Evolutionary conservation across 164 flowering plant genomes (phyloP).

Genomic region (Pachysandra terminalis): DNA sequence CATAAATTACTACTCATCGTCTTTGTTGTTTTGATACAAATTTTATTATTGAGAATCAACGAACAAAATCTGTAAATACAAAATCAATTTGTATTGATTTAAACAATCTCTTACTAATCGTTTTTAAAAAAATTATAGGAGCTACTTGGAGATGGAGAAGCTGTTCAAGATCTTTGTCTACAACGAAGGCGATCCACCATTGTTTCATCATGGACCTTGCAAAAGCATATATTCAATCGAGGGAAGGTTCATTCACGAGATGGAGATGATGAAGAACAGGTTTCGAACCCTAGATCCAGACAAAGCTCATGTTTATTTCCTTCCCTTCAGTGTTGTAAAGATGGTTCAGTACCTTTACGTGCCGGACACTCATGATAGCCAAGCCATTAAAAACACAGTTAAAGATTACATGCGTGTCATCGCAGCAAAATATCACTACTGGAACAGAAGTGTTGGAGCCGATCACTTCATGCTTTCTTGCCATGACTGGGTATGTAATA

Average conservation of each 20-base stretch:
- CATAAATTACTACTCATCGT: too few relatives aligned
- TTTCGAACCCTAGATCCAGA: slow-evolving; percentile 15
- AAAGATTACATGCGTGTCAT: slow-evolving; percentile 17
- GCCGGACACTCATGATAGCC: slow-evolving; percentile 5
- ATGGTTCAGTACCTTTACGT: slow-evolving; percentile 15
- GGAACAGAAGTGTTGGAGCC: slow-evolving; percentile 49
- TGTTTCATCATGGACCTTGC: slow-evolving; percentile 13
- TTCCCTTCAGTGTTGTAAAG: slow-evolving; percentile 21
- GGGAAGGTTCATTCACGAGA: slow-evolving; percentile 6
- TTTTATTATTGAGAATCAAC: too few relatives aligned
- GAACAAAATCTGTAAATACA: too few relatives aligned
- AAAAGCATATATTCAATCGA: too few relatives aligned
- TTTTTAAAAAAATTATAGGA: slow-evolving; percentile 4
- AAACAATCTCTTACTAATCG: too few relatives aligned
- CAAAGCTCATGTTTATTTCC: slow-evolving; percentile 18
- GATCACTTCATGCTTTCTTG: too few relatives aligned
- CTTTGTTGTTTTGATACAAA: too few relatives aligned
- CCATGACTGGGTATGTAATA: too few relatives aligned
- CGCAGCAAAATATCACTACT: slow-evolving; percentile 27
- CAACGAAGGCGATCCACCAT: slow-evolving; percentile 12
- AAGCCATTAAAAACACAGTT: background rate
- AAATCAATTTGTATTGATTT: too few relatives aligned
- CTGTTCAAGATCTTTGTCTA: too few relatives aligned
- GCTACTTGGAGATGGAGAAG: slow-evolving; percentile 13
- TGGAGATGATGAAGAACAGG: slow-evolving; percentile 4